Conservation (phyloP, 2,329 filamentous ascomycete genomes). For the Pseudogymnoascus sp. region DNA sequence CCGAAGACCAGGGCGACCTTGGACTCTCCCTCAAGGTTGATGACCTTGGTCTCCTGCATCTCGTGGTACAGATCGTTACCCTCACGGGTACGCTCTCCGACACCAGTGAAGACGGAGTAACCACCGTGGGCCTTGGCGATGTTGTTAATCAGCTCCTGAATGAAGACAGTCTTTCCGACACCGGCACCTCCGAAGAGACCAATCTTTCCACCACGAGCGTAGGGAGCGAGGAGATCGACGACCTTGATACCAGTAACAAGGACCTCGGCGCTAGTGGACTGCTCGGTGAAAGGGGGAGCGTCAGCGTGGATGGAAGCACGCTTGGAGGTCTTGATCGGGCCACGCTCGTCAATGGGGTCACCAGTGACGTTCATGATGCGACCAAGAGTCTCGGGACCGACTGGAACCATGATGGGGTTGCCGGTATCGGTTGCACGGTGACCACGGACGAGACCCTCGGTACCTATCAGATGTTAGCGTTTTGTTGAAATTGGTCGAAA, state of each 20-base stretch:
- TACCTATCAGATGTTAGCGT: conserved; percentile 51
- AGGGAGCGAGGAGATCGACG: conserved; percentile 96
- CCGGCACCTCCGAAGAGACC: conserved; percentile 99
- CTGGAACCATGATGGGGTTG: conserved; percentile 90
- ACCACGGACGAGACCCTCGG: conserved; percentile 97
- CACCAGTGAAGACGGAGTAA: conserved; percentile 99
- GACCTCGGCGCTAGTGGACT: conserved; percentile 93
- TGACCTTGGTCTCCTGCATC: conserved; percentile 99
- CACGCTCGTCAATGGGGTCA: conserved; percentile 99
- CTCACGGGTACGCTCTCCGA: conserved; percentile 99
- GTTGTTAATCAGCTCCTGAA: conserved; percentile 99
- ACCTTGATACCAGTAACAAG: conserved; percentile 99
- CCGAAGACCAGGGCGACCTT: conserved; percentile 99
- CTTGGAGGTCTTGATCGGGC: conserved; percentile 91
- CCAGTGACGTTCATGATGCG: conserved; percentile 99
- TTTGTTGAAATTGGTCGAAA: conserved; percentile 8
- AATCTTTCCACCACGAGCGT: conserved; percentile 99
- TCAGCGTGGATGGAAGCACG: conserved; percentile 87
- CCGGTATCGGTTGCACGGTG: conserved; percentile 79
- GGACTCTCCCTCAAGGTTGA: conserved; percentile 97
- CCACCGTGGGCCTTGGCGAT: conserved; percentile 99
- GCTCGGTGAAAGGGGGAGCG: conserved; percentile 83
- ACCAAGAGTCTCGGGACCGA: conserved; percentile 86
- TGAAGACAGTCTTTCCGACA: conserved; percentile 99
- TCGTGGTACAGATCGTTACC: conserved; percentile 99